Evolutionary conservation across 371 early-diverging fungal species (phyloP).

Genomic region (Dichotomocladium elegans): DNA sequence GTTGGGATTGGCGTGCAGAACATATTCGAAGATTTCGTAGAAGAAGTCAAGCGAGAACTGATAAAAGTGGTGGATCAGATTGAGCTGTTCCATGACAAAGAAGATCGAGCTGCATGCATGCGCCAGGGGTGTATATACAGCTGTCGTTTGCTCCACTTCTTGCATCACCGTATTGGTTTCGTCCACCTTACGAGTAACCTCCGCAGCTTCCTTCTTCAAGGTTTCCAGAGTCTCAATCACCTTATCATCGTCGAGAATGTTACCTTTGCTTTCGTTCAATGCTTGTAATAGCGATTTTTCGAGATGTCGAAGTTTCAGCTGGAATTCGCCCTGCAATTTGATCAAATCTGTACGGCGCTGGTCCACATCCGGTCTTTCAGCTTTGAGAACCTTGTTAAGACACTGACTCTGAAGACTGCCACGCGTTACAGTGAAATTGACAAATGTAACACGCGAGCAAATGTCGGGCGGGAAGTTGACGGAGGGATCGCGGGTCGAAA

Average conservation of each 20-base stretch:
- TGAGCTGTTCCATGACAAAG: constrained; percentile 94
- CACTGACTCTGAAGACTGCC: constrained; percentile 95
- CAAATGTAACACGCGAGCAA: constrained; percentile 95
- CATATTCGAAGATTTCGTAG: constrained; percentile 86
- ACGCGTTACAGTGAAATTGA: constrained; percentile 97
- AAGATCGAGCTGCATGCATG: constrained; percentile 90
- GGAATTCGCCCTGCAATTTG: constrained; percentile 96
- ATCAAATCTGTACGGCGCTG: constrained; percentile 88
- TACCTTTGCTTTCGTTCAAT: constrained; percentile 92
- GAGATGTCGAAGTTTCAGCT: constrained; percentile 85
- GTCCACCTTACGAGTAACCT: constrained; percentile 87
- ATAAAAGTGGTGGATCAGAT: constrained; percentile 89
- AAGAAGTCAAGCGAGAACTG: constrained; percentile 98
- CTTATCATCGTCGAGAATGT: constrained; percentile 95
- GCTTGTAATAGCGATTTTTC: constrained; percentile 93
- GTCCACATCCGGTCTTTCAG: constrained; percentile 95
- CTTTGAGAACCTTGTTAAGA: constrained; percentile 90
- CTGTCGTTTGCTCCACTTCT: constrained; percentile 91
- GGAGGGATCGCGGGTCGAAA: constrained; percentile 92
- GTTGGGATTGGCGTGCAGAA: constrained; percentile 77
- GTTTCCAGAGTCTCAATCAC: constrained; percentile 93
- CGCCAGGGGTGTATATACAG: constrained; percentile 89
- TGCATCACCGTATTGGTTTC: constrained; percentile 94
- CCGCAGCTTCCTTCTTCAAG: constrained; percentile 93
- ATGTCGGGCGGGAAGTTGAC: constrained; percentile 94